These are phyloP conservation scores for Pichia thaimueangensis DNA, from an alignment of 805 yeast genomes.

Conservation along the genomic window DNA sequence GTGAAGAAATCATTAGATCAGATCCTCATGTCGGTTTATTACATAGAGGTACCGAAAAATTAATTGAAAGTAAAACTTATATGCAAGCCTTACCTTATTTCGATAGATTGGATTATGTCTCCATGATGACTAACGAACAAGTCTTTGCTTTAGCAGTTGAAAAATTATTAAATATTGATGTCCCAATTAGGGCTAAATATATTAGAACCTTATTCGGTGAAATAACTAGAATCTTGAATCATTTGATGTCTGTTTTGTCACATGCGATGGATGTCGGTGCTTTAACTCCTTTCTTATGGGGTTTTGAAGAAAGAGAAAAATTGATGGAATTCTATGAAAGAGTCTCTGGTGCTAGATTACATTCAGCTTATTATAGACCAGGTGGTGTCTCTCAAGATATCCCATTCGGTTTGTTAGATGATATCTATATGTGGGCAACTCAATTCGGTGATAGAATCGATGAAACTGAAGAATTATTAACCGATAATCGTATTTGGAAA, in stretches of 20 bases:
- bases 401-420: slow-evolving; percentile 81
- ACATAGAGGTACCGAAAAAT: slow-evolving; percentile 85
- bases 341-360: slow-evolving; percentile 86
- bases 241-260: slow-evolving; percentile 77
- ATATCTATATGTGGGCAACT: slow-evolving; percentile 93
- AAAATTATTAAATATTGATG: slow-evolving; percentile 75
- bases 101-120: slow-evolving; percentile 78
- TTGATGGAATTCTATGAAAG: slow-evolving; percentile 89
- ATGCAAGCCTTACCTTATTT: slow-evolving; percentile 86
- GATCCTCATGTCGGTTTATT: slow-evolving; percentile 87
- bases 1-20: slow-evolving; percentile 80
- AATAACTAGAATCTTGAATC: slow-evolving; percentile 77
- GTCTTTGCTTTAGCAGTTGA: slow-evolving; percentile 81
- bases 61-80: slow-evolving; percentile 80
- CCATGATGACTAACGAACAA: slow-evolving; percentile 88
- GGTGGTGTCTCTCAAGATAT: slow-evolving; percentile 89
- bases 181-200: slow-evolving; percentile 79
- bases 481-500: slow-evolving; percentile 91
- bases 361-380: slow-evolving; percentile 83
- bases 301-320: slow-evolving; percentile 89
- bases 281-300: slow-evolving; percentile 89
- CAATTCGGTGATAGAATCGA: slow-evolving; percentile 91
- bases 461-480: slow-evolving; percentile 82
- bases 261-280: slow-evolving; percentile 97
- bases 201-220: slow-evolving; percentile 83